phyloP scores from a whole-genome alignment of 257 asterid species.

The Euphrasia confusa region DNA sequence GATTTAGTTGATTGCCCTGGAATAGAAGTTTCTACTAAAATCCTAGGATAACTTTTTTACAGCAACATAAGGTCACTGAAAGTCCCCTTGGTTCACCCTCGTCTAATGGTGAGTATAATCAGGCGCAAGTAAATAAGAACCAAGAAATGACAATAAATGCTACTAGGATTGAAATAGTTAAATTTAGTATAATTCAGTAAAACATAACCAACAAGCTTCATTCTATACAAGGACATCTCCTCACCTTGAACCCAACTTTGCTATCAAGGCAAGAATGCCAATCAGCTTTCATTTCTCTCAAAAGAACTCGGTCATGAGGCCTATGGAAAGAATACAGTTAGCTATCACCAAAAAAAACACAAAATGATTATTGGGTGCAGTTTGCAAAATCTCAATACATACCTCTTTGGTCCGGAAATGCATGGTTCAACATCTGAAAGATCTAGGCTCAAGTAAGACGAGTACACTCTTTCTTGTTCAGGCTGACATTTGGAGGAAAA shows the following conservation, averaged over 20 bases:
- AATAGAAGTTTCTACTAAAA: background rate
- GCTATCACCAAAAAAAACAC: background rate
- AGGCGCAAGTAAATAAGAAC: background rate
- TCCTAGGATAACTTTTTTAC: background rate
- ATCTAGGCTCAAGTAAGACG: slow-evolving; percentile 65
- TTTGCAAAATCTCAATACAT: background rate
- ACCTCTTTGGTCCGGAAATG: slow-evolving; percentile 95
- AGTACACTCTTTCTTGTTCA: slow-evolving; percentile 73
- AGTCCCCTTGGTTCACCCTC: background rate
- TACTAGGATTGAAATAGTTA: background rate
- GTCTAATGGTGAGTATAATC: background rate
- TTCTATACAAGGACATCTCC: slow-evolving; percentile 15
- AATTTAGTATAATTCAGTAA: slow-evolving; percentile 14
- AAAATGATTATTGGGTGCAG: background rate
- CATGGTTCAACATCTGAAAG: slow-evolving; percentile 79
- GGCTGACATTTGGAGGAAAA: slow-evolving; percentile 49
- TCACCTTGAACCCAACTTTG: slow-evolving; percentile 93
- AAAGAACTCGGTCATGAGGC: slow-evolving; percentile 89
- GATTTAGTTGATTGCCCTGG: background rate
- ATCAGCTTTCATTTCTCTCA: slow-evolving; percentile 88
- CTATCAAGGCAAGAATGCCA: slow-evolving; percentile 92
- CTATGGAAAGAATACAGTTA: slow-evolving; percentile 30
- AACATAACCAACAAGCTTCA: slow-evolving; percentile 15
- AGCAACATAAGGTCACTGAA: background rate
- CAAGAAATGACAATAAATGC: background rate